Base-by-base conservation (phyloP, 2,329 filamentous ascomycete genomes). In the Stylonectria norvegica region DNA sequence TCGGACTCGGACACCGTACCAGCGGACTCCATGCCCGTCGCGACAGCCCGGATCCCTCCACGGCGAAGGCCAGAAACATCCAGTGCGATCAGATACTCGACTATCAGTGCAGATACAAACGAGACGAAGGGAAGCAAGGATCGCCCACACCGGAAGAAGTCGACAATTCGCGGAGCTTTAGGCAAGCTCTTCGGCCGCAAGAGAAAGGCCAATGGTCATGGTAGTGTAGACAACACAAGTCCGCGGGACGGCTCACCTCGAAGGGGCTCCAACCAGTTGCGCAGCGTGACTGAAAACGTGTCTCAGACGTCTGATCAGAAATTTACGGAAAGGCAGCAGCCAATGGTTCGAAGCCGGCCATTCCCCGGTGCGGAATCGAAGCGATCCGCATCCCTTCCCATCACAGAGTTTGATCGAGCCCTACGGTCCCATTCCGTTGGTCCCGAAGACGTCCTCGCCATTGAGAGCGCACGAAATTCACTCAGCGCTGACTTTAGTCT, bases 341-440 rank as follows among this genome's bases (percentile, higher is more conserved):
- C 49, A 4, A 47, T 46, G 71, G 70, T 69, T 68, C 48, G 66
- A 65, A 20, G 60, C 61, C 34, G 64, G 60, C 29, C 57, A 65
- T 38, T 62, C 48, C 45, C 63, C 56, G 47, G 50, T 35, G 49
- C 46, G 36, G 70, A 70, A 45, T 62, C 68, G 14, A 77, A 80
- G 53, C 73, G 78, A 40, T 78, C 79, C 6, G 69, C 70, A 4
- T 82, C 80, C 5, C 53, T 81, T 20, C 79, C 79, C 7, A 70
- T 82, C 36, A 78, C 73, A 32, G 79, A 83, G 51, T 79, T 73
- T 46, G 76, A 80, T 45, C 70, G 75, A 30, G 79, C 79, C 2
- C 57, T 83, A 25, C 70, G 78, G 31, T 83, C 79, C 10, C 79
- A 83, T 55, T 81, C 79, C 2, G 65, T 81, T 28, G 75, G 77